Percentiles rank a stretch among this genome's conserved stretches.
Evolutionary conservation across 2,329 filamentous ascomycete genomes (phyloP).

Genomic region (Elsinoe necatrix): DNA sequence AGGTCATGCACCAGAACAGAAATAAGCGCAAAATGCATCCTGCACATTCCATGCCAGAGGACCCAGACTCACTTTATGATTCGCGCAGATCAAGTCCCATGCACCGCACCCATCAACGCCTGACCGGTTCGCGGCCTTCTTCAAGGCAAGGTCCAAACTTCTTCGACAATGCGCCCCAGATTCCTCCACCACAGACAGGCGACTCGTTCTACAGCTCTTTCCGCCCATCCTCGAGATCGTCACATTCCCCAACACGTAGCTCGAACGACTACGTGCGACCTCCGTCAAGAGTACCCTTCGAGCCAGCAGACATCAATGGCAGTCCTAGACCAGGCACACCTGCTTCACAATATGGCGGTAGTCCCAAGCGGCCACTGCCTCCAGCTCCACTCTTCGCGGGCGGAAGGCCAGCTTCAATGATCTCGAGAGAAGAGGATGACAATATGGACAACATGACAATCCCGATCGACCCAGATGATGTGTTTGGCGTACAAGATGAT

Average conservation of each 20-base stretch:
- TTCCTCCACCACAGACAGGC: constrained; percentile 52
- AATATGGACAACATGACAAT: constrained; percentile 60
- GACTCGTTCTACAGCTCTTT: constrained; percentile 58
- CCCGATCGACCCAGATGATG: constrained; percentile 48
- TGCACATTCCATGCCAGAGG: neutral
- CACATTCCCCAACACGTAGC: constrained; percentile 46
- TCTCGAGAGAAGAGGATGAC: constrained; percentile 30
- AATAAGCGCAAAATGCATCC: constrained; percentile 21
- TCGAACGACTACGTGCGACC: constrained; percentile 60
- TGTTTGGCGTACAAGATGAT: constrained; percentile 48
- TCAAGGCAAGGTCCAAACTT: constrained; percentile 42
- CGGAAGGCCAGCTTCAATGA: constrained; percentile 38
- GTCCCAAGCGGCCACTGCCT: constrained; percentile 76
- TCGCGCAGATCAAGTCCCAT: constrained; percentile 35
- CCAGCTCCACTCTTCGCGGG: constrained; percentile 75
- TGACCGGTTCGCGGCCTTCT: constrained; percentile 36
- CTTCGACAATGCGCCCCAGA: constrained; percentile 41
- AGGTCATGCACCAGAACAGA: constrained; percentile 27
- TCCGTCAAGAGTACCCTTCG: constrained; percentile 63
- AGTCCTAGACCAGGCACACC: constrained; percentile 85
- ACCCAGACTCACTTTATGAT: constrained; percentile 27
- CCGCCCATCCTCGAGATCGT: constrained; percentile 43
- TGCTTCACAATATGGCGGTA: constrained; percentile 79
- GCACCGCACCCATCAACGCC: constrained; percentile 43
- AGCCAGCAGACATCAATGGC: constrained; percentile 81